Conservation (phyloP, 345 rosid genomes). For the Rhizophora apiculata region DNA sequence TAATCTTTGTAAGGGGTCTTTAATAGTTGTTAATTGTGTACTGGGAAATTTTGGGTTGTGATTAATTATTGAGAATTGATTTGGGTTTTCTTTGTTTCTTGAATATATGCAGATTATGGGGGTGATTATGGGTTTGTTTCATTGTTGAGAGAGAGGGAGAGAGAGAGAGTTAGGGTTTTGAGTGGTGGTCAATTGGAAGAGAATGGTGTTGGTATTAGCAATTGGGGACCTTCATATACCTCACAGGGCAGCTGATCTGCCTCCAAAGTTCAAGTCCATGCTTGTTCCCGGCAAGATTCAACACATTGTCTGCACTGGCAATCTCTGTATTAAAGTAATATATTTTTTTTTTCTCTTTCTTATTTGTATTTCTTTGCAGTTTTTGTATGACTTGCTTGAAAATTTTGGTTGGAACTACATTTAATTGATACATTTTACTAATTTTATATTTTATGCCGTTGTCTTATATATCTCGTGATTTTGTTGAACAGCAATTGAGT, state of each 20-base stretch:
- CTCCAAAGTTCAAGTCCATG: constrained; percentile 90
- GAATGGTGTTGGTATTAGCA: constrained; percentile 88
- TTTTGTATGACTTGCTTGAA: neutral
- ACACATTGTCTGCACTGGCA: constrained; percentile 90
- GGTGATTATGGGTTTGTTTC: neutral
- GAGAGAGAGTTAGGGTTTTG: neutral
- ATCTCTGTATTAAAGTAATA: constrained; percentile 73
- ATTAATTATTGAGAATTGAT: neutral
- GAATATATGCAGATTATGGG: neutral
- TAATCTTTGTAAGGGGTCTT: no score
- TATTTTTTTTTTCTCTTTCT: neutral
- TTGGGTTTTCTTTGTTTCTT: neutral
- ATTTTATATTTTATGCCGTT: no score
- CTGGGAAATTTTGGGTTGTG: neutral
- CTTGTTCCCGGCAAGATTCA: constrained; percentile 98
- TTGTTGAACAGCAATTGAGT: no score
- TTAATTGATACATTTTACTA: no score
- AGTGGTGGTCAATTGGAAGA: constrained; percentile 6
- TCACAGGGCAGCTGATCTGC: constrained; percentile 94
- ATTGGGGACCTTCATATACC: constrained; percentile 91
- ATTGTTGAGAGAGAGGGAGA: neutral
- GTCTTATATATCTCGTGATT: no score
- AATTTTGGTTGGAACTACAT: no score
- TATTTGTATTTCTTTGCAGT: neutral
- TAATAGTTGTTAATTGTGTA: no score